Percentiles rank a stretch among this genome's conserved stretches.
Conservation (phyloP, 345 rosid genomes). For the Salix dunnii region DNA sequence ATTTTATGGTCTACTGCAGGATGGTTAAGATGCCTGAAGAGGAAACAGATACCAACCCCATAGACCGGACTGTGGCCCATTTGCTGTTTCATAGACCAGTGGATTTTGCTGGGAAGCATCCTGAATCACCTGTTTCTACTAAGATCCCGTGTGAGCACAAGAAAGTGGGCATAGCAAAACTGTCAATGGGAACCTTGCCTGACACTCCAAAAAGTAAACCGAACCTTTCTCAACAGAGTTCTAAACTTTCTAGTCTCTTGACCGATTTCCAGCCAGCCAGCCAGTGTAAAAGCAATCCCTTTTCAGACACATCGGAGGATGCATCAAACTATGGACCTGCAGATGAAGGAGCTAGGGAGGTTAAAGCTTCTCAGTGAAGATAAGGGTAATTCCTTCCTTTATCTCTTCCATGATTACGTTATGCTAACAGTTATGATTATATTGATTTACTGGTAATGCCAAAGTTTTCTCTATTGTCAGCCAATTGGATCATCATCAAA, state of each 20-base stretch:
- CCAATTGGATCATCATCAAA: constrained; percentile 20
- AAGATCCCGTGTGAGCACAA: constrained; percentile 40
- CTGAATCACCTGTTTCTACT: constrained; percentile 50
- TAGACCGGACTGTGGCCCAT: constrained; percentile 81
- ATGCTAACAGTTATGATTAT: not conserved
- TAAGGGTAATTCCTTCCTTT: constrained; percentile 41
- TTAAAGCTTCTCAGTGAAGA: constrained; percentile 31
- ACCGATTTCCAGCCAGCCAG: constrained; percentile 13
- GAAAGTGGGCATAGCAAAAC: constrained; percentile 21
- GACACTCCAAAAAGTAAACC: constrained; percentile 32
- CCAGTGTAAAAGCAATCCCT: constrained; percentile 16
- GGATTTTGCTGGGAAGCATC: constrained; percentile 44
- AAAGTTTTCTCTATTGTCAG: constrained; percentile 31
- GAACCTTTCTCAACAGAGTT: constrained; percentile 33
- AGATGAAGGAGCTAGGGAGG: constrained; percentile 28
- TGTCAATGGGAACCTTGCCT: constrained; percentile 25
- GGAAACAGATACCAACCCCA: constrained; percentile 86
- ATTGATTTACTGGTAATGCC: constrained; percentile 33
- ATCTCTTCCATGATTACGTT: constrained; percentile 19
- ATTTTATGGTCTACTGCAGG: constrained; percentile 33
- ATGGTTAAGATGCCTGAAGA: constrained; percentile 45
- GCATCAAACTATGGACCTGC: constrained; percentile 41
- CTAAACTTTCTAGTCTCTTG: constrained; percentile 22
- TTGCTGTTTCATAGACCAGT: constrained; percentile 77
- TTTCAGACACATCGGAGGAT: constrained; percentile 33